A percentile compares a stretch with the other conserved stretches of the same genome.
phyloP scores from a whole-genome alignment of 2,329 filamentous ascomycete species.

The Didymella pomorum region DNA sequence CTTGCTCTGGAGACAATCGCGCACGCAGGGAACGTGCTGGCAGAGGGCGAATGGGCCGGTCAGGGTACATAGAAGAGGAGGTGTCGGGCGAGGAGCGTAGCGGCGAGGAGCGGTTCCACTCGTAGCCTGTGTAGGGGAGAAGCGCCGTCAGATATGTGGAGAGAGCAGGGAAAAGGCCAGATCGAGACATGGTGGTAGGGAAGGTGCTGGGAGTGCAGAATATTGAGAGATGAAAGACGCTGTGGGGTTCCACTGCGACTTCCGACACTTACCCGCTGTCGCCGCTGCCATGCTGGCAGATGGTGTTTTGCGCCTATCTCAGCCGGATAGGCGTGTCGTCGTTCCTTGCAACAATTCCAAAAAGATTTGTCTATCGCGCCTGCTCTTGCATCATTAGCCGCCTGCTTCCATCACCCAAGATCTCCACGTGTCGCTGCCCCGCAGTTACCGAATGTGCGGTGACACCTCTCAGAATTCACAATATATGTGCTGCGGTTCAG shows the following conservation, averaged over 20 bases:
- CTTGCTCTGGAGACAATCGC: constrained; percentile 83
- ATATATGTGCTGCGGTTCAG: constrained; percentile 20
- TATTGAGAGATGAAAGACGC: constrained; percentile 33
- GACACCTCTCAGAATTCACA: neutral
- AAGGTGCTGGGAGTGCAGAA: constrained; percentile 28
- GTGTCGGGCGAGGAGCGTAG: constrained; percentile 67
- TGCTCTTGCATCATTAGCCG: constrained; percentile 31
- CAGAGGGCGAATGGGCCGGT: constrained; percentile 90
- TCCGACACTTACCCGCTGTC: constrained; percentile 51
- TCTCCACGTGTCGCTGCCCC: constrained; percentile 8
- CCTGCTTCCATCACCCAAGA: constrained; percentile 4
- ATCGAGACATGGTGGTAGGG: constrained; percentile 25
- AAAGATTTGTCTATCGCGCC: constrained; percentile 24
- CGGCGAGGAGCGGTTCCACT: constrained; percentile 52
- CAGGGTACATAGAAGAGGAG: constrained; percentile 80
- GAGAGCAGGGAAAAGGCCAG: constrained; percentile 36
- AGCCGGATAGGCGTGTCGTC: constrained; percentile 15
- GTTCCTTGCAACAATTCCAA: constrained; percentile 13
- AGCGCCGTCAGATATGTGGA: constrained; percentile 47
- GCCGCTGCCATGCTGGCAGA: constrained; percentile 51
- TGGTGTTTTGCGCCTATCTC: constrained; percentile 32
- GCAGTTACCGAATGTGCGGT: constrained; percentile 6
- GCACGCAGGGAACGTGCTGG: constrained; percentile 89
- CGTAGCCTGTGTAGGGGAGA: constrained; percentile 50
- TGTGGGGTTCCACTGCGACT: constrained; percentile 32